Conservation (phyloP, 139 green algal genomes). For the Limnomonas spitsbergensis region DNA sequence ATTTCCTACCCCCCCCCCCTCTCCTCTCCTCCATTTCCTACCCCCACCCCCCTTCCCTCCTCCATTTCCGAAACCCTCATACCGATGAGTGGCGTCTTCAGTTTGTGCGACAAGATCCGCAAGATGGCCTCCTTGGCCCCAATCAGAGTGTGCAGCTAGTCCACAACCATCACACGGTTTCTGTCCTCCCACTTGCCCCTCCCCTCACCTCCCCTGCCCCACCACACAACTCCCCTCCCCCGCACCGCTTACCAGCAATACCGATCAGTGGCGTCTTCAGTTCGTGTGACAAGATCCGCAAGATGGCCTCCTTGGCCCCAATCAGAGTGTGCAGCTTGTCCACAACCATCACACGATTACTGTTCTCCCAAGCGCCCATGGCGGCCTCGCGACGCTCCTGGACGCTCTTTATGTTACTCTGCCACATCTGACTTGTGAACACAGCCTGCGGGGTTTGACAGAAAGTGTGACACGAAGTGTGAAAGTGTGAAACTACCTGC, state of each 20-base stretch:
- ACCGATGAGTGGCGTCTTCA: constrained; percentile 53
- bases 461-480: neutral
- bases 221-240: too few relatives aligned
- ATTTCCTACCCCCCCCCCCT: too few relatives aligned
- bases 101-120: constrained; percentile 50
- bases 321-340: constrained; percentile 39
- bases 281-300: constrained; percentile 54
- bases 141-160: constrained; percentile 35
- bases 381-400: constrained; percentile 21
- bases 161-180: constrained; percentile 11
- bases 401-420: constrained; percentile 42
- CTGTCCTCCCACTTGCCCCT: neutral
- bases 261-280: constrained; percentile 56
- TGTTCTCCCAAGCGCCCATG: constrained; percentile 35
- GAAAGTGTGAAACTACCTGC: neutral
- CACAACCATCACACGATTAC: constrained; percentile 36
- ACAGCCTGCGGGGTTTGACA: constrained; percentile 23
- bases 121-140: constrained; percentile 41
- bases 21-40: too few relatives aligned
- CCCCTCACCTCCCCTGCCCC: neutral
- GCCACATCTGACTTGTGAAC: constrained; percentile 54
- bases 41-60: too few relatives aligned
- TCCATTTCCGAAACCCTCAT: too few relatives aligned
- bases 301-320: constrained; percentile 36
- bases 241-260: constrained; percentile 43